These are phyloP conservation scores for Kodamaea derodonti DNA, from an alignment of 1,139 yeast genomes.

Conservation along the genomic window DNA sequence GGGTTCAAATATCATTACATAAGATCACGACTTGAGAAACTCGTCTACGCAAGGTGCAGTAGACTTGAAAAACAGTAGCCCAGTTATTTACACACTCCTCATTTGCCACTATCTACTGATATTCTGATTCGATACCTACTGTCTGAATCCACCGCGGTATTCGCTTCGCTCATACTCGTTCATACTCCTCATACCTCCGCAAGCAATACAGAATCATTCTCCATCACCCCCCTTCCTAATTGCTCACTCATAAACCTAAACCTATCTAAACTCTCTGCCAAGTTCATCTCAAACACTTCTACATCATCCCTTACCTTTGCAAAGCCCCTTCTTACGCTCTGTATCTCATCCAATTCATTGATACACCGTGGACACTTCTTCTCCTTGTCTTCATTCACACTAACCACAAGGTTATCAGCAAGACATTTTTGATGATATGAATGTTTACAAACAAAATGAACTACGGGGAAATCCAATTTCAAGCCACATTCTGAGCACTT, in stretches of 20 bases:
- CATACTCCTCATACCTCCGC: constrained; percentile 8
- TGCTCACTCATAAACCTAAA: constrained; percentile 77
- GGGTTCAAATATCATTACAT: too few relatives aligned
- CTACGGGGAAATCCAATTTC: constrained; percentile 71
- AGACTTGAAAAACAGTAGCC: too few relatives aligned
- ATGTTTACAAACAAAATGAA: constrained; percentile 85
- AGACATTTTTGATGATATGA: constrained; percentile 85
- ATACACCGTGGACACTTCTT: constrained; percentile 70
- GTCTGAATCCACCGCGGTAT: too few relatives aligned
- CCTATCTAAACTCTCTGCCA: constrained; percentile 60
- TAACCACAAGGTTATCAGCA: constrained; percentile 35
- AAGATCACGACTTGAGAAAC: too few relatives aligned
- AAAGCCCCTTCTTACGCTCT: constrained; percentile 57
- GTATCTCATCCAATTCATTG: constrained; percentile 63
- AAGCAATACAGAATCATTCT: constrained; percentile 30
- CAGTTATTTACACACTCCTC: too few relatives aligned
- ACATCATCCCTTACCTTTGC: constrained; percentile 57
- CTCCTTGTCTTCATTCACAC: constrained; percentile 10
- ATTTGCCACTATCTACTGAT: too few relatives aligned
- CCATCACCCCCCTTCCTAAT: constrained; percentile 86
- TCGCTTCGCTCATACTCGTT: too few relatives aligned
- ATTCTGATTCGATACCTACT: too few relatives aligned
- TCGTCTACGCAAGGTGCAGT: too few relatives aligned
- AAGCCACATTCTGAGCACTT: constrained; percentile 70
- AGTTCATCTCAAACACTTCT: constrained; percentile 58